phyloP scores from a whole-genome alignment of 2,329 filamentous ascomycete species.

The Epichloe brachyelytri region DNA sequence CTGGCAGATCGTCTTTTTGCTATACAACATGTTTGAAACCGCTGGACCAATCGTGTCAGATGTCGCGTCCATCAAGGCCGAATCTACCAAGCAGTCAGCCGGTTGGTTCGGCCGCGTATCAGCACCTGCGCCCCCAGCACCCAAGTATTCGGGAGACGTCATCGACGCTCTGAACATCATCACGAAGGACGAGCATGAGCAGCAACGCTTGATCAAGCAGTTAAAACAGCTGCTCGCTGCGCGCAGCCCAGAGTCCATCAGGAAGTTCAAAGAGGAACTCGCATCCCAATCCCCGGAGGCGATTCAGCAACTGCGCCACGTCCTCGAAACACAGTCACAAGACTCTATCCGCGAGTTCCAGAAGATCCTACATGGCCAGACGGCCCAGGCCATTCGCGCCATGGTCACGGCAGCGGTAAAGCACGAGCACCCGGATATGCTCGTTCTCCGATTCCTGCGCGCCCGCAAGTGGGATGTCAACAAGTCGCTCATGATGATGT shows the following conservation, averaged over 20 bases:
- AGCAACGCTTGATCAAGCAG: background rate
- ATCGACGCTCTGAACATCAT: background rate
- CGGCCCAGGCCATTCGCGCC: constrained; percentile 1
- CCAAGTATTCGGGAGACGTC: background rate
- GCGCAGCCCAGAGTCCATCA: constrained; percentile 1
- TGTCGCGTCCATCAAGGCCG: background rate
- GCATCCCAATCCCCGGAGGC: background rate
- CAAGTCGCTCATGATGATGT: constrained; percentile 26
- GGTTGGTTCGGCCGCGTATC: background rate
- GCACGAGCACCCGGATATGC: constrained; percentile 23
- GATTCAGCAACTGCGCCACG: constrained; percentile 1
- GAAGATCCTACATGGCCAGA: constrained; percentile 1
- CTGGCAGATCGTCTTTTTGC: background rate
- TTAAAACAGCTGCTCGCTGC: background rate
- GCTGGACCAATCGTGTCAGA: background rate
- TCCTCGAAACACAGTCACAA: background rate
- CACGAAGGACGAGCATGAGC: background rate
- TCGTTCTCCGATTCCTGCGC: constrained; percentile 25
- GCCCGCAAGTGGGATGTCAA: constrained; percentile 27
- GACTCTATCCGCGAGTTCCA: constrained; percentile 1
- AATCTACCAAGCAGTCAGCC: background rate
- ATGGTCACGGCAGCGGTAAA: constrained; percentile 9
- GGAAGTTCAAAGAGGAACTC: background rate
- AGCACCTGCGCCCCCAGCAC: background rate
- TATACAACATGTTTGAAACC: constrained; percentile 1